phyloP scores from a whole-genome alignment of 495 filamentous ascomycete species.

The Hyaloscypha hepaticicola region DNA sequence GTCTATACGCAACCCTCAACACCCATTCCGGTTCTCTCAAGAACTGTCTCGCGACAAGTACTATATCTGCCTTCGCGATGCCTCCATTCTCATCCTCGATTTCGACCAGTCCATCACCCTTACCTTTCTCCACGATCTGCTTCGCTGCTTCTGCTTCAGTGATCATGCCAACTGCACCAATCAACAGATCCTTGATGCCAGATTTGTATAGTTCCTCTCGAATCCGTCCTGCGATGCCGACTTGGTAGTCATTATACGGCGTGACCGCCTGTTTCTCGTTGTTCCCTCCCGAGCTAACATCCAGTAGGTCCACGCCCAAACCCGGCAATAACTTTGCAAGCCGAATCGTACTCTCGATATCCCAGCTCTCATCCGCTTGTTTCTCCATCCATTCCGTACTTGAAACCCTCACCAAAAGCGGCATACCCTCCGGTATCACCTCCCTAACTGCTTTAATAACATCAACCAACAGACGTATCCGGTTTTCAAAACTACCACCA shows the following conservation, averaged over 20 bases:
- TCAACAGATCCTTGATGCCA: constrained; percentile 52
- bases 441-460: constrained; percentile 45
- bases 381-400: constrained; percentile 71
- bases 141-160: constrained; percentile 60
- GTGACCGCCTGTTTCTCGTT: constrained; percentile 58
- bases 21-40: constrained; percentile 69
- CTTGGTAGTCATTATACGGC: constrained; percentile 58
- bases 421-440: constrained; percentile 58
- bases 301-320: constrained; percentile 70
- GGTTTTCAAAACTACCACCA: constrained; percentile 58
- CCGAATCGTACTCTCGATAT: constrained; percentile 56
- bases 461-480: constrained; percentile 49
- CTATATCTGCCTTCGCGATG: constrained; percentile 56
- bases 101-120: constrained; percentile 31
- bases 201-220: constrained; percentile 54
- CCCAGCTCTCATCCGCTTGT: constrained; percentile 57
- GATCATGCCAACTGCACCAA: constrained; percentile 76
- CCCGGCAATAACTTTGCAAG: constrained; percentile 65
- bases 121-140: constrained; percentile 51
- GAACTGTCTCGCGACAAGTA: constrained; percentile 63
- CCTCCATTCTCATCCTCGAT: constrained; percentile 45
- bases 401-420: constrained; percentile 67
- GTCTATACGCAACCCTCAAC: constrained; percentile 54
- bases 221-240: constrained; percentile 59
- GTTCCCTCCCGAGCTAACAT: constrained; percentile 71